Conservation (phyloP, 1,284 basidiomycete genomes). For the Ceratobasidium sp. region DNA sequence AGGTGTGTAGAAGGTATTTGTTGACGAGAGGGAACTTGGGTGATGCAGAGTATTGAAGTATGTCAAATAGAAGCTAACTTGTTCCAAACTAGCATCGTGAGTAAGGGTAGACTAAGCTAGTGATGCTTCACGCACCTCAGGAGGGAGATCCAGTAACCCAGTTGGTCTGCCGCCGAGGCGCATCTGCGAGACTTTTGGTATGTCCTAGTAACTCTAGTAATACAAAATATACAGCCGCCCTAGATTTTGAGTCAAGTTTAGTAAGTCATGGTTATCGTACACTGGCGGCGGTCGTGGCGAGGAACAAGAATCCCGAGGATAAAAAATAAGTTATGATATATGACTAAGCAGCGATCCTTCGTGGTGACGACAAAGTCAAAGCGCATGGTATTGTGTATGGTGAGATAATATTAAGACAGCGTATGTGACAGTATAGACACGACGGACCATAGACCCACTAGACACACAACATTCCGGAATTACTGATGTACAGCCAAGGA, state of each 20-base stretch:
- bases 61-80: conserved; percentile 40
- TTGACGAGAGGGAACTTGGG: conserved; percentile 26
- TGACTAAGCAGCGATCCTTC: conserved; percentile 18
- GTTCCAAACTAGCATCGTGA: background rate
- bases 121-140: conserved; percentile 19
- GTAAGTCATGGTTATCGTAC: background rate
- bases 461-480: conserved; percentile 14
- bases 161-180: conserved; percentile 6
- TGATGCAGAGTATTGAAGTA: conserved; percentile 17
- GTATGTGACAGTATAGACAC: conserved; percentile 11
- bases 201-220: background rate
- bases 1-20: conserved; percentile 33
- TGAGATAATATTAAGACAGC: conserved; percentile 20
- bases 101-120: background rate
- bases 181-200: background rate
- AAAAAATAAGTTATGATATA: conserved; percentile 2
- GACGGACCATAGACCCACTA: conserved; percentile 22
- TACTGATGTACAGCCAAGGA: conserved; percentile 29
- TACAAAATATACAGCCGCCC: conserved; percentile 20
- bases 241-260: background rate
- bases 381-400: conserved; percentile 16
- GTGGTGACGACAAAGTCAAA: conserved; percentile 1
- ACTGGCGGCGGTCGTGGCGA: background rate
- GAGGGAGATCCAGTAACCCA: conserved; percentile 29
- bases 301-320: background rate